Evolutionary conservation across 2,329 filamentous ascomycete genomes (phyloP).

Genomic region (Aureobasidium subglaciale): DNA sequence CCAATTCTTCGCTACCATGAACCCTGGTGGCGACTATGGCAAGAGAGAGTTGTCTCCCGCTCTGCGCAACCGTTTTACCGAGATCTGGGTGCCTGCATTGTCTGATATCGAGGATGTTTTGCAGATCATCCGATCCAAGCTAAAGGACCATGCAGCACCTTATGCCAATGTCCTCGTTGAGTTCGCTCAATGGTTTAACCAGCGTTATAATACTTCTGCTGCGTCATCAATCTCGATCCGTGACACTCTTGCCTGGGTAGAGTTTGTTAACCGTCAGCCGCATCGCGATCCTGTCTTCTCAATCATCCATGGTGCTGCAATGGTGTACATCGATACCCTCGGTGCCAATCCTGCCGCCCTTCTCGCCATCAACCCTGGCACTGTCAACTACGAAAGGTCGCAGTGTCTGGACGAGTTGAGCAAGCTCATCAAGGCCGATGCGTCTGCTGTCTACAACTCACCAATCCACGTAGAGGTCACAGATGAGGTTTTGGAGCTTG

Average conservation of each 20-base stretch:
- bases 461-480: constrained; percentile 53
- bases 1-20: constrained; percentile 98
- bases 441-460: constrained; percentile 57
- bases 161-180: constrained; percentile 66
- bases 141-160: constrained; percentile 47
- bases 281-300: constrained; percentile 21
- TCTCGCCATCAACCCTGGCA: constrained; percentile 62
- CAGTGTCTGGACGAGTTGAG: constrained; percentile 68
- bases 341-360: constrained; percentile 91
- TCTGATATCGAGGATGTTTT: constrained; percentile 79
- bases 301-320: constrained; percentile 78
- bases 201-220: constrained; percentile 66
- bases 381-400: constrained; percentile 63
- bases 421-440: constrained; percentile 57
- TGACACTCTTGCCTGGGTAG: constrained; percentile 87
- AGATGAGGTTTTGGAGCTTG: constrained; percentile 55
- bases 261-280: constrained; percentile 67
- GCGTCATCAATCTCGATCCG: constrained; percentile 79
- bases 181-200: constrained; percentile 91
- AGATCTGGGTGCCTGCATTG: constrained; percentile 93
- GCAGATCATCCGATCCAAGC: constrained; percentile 75
- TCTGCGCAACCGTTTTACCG: constrained; percentile 90
- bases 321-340: constrained; percentile 92
- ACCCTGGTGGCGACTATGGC: constrained; percentile 95
- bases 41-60: constrained; percentile 96